Base-by-base conservation (phyloP, 1,284 basidiomycete genomes). In the Austroboletus novae-zelandiae region DNA sequence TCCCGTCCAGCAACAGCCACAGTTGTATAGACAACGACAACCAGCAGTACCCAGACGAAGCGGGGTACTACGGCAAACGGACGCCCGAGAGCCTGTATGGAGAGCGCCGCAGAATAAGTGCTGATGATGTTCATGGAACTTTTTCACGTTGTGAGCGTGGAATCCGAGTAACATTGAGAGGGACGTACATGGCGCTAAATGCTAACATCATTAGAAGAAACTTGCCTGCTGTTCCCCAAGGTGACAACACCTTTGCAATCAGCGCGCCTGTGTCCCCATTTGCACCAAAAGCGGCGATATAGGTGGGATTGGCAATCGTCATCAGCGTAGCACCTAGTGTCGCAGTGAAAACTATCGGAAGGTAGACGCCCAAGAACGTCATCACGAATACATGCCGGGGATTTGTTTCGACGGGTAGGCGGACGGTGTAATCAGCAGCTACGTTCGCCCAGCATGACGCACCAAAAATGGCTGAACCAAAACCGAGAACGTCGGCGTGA, bases 1-100 rank as follows among this genome's bases (percentile, higher is more conserved):
- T 79, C 75, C 39, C 81, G 76, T 3, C 84, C 84, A 3, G 76
- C 80, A 43, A 86, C 77, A 15, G 81, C 80, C 0, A 82, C 77
- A 34, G 83, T 71, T 27, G 84, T 80, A 64, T 83, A 80, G 43
- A 74, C 68, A 15, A 75, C 63, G 56, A 79, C 80, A 14, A 76
- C 72, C 25, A 84, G 51, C 39, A 83, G 55, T 4, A 81, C 80
- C 76, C 81, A 85, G 54, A 83, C 55, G 53, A 83, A 79, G 34
- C 84, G 75, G 0, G 84, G 85, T 9, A 87, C 62, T 45, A 75
- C 66, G 18, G 78, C 73, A 57, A 84, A 77, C 0, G 74, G 71
- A 2, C 80, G 79, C 31, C 77, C 74, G 13, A 84, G 71, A 0
- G 77, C 70, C 58, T 84, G 81, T 50, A 79, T 74, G n/a, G 77